A percentile compares a stretch with the other conserved stretches of the same genome.
phyloP scores from a whole-genome alignment of 495 filamentous ascomycete genomes.

The Elasticomyces elasticus region DNA sequence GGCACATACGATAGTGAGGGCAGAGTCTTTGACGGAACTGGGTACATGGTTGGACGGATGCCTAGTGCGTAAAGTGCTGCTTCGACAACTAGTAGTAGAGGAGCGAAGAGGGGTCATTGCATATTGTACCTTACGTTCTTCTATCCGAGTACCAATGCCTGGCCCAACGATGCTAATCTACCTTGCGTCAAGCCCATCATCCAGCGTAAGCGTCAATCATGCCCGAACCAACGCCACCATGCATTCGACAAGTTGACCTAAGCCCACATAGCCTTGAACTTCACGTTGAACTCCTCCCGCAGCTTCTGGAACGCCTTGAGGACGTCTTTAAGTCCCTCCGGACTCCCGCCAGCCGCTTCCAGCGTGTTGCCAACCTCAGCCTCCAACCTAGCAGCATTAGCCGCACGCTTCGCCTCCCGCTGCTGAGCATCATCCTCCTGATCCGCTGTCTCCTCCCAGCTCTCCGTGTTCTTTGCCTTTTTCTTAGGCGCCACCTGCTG shows the following conservation, averaged over 20 bases:
- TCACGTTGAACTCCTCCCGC: conserved; percentile 51
- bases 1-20: too few species aligned
- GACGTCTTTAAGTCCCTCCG: conserved; percentile 45
- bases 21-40: too few species aligned
- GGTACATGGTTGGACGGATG: too few species aligned
- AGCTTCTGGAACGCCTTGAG: conserved; percentile 47
- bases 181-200: too few species aligned
- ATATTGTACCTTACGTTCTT: too few species aligned
- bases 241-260: conserved; percentile 5
- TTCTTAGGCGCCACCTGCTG: conserved; percentile 4
- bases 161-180: too few species aligned
- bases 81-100: too few species aligned
- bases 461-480: conserved; percentile 23
- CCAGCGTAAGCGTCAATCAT: neutral
- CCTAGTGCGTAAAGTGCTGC: too few species aligned
- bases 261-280: conserved; percentile 51
- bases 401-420: conserved; percentile 16
- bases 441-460: conserved; percentile 26
- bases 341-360: conserved; percentile 23
- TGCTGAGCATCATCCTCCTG: conserved; percentile 12
- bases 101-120: too few species aligned
- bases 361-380: conserved; percentile 23
- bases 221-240: neutral
- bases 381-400: conserved; percentile 28
- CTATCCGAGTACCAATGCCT: too few species aligned